Conservation (phyloP, 2,329 filamentous ascomycete species). For the Colletotrichum sp. region DNA sequence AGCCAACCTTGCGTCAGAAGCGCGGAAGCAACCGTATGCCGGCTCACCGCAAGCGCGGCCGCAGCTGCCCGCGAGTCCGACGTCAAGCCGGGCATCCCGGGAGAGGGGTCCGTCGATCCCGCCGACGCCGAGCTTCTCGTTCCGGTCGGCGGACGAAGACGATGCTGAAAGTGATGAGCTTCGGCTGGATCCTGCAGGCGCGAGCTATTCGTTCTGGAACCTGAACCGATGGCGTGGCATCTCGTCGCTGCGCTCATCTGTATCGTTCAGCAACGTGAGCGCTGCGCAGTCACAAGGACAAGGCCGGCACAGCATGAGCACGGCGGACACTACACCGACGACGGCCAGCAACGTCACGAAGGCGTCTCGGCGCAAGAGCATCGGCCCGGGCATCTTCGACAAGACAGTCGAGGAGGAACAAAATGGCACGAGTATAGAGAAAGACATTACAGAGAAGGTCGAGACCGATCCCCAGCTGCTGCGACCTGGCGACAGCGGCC, state of each 20-base stretch:
- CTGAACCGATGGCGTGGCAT: slow-evolving; percentile 57
- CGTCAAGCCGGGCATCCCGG: slow-evolving; percentile 32
- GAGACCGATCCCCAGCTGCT: slow-evolving; percentile 14
- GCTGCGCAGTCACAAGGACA: not conserved
- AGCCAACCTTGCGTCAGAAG: slow-evolving; percentile 49
- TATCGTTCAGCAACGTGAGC: slow-evolving; percentile 9
- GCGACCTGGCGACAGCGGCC: slow-evolving; percentile 19
- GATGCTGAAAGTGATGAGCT: slow-evolving; percentile 47
- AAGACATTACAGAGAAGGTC: slow-evolving; percentile 2
- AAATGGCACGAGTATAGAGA: not conserved
- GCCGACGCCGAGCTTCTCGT: slow-evolving; percentile 62
- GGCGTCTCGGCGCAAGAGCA: slow-evolving; percentile 28
- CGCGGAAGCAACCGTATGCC: slow-evolving; percentile 49
- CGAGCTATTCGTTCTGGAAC: slow-evolving; percentile 62
- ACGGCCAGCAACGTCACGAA: slow-evolving; percentile 17
- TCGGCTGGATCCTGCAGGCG: slow-evolving; percentile 41
- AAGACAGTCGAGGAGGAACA: slow-evolving; percentile 15
- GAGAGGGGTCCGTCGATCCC: slow-evolving; percentile 37
- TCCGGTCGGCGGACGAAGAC: slow-evolving; percentile 41
- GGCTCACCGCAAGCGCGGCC: slow-evolving; percentile 25
- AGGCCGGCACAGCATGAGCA: slow-evolving; percentile 12
- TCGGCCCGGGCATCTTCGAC: slow-evolving; percentile 22
- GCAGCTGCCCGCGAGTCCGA: slow-evolving; percentile 41
- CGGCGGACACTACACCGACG: slow-evolving; percentile 2
- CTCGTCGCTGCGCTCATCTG: slow-evolving; percentile 25